A percentile compares a stretch with the other conserved stretches of the same genome.
Conservation (phyloP, 108 stramenopile species). For the Skeletonema menzelii region DNA sequence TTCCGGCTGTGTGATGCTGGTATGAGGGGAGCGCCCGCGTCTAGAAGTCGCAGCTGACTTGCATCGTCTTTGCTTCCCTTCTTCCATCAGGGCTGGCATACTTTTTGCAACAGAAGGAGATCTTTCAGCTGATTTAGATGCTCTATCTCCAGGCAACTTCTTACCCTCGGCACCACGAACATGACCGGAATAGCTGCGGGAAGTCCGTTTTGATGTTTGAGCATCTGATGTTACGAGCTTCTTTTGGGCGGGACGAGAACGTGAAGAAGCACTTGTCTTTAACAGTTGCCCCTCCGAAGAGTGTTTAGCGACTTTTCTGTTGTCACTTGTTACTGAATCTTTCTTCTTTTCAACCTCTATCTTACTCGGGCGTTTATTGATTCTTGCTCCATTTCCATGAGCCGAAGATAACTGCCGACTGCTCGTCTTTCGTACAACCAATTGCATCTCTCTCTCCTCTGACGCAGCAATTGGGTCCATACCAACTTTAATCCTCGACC, state of each 20-base stretch:
- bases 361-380: conserved; percentile 8
- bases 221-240: not conserved
- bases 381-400: not conserved
- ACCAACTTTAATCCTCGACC: not conserved
- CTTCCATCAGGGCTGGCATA: not conserved
- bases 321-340: not conserved
- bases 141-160: not conserved
- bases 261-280: not conserved
- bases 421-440: not conserved
- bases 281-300: not conserved
- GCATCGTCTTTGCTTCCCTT: not conserved
- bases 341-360: conserved; percentile 28
- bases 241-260: not conserved
- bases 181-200: not conserved
- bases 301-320: not conserved
- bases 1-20: conserved; percentile 7
- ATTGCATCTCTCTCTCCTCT: not conserved
- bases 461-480: not conserved
- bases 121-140: not conserved
- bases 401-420: not conserved
- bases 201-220: not conserved
- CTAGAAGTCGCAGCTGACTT: not conserved
- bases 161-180: not conserved
- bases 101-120: not conserved
- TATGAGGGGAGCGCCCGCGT: conserved; percentile 1